phyloP scores from a whole-genome alignment of 208 protist species.

The Eutreptiella sp. region DNA sequence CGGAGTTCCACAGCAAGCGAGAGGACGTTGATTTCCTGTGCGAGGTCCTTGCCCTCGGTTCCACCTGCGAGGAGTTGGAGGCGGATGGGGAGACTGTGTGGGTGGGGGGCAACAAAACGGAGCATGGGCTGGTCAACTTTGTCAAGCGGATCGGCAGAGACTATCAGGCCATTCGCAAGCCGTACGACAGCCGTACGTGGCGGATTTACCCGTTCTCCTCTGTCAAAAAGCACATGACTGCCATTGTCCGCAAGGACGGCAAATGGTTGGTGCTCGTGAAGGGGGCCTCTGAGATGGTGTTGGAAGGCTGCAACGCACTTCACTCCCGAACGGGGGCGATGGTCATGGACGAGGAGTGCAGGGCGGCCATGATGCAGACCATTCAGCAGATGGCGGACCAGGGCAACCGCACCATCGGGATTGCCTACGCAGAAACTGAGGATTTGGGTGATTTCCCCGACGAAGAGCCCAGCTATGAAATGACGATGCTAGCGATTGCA shows the following conservation, averaged over 20 bases:
- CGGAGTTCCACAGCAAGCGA: slow-evolving; percentile 4
- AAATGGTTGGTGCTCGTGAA: too few species aligned
- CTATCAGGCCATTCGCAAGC: not conserved
- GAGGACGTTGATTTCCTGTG: slow-evolving; percentile 33
- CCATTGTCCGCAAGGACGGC: slow-evolving; percentile 45
- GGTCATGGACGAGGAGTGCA: slow-evolving; percentile 52
- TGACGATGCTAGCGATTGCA: too few species aligned
- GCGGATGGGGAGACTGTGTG: slow-evolving; percentile 37
- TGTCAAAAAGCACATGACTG: slow-evolving; percentile 76
- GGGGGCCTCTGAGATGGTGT: slow-evolving; percentile 79
- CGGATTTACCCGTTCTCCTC: slow-evolving; percentile 69
- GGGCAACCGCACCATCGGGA: slow-evolving; percentile 71
- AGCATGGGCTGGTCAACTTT: slow-evolving; percentile 69
- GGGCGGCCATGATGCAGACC: too few species aligned
- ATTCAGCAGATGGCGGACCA: slow-evolving; percentile 48
- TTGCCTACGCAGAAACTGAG: slow-evolving; percentile 50
- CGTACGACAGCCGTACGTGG: slow-evolving; percentile 22
- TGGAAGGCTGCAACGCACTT: slow-evolving; percentile 58
- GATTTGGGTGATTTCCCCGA: slow-evolving; percentile 40
- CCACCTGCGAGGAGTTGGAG: slow-evolving; percentile 64
- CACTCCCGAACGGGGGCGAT: too few species aligned
- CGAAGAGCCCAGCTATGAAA: too few species aligned
- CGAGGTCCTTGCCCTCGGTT: slow-evolving; percentile 58
- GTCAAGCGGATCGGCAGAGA: slow-evolving; percentile 44
- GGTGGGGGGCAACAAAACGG: slow-evolving; percentile 65